Evolutionary conservation across 352 stramenopile species (phyloP).

Genomic region (Globisporangium barbulae): DNA sequence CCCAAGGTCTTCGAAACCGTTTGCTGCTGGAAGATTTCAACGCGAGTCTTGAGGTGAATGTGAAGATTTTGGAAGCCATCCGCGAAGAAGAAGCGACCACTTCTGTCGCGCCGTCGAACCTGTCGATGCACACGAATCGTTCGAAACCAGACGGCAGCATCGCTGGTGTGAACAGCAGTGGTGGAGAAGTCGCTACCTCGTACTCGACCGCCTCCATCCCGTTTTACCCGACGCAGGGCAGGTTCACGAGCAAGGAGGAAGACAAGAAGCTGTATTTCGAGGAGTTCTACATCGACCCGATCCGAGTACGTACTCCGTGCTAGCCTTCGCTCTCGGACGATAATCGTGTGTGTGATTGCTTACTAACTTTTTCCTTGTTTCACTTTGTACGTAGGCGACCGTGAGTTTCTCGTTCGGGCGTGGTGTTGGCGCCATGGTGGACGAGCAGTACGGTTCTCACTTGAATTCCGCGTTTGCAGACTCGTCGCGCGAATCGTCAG

Average conservation of each 20-base stretch:
- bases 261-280: slow-evolving; percentile 89
- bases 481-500: slow-evolving; percentile 31
- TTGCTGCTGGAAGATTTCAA: slow-evolving; percentile 73
- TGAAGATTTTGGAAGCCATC: slow-evolving; percentile 70
- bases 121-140: slow-evolving; percentile 28
- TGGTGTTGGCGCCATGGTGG: slow-evolving; percentile 57
- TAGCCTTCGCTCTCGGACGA: not conserved
- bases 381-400: slow-evolving; percentile 35
- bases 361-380: not conserved
- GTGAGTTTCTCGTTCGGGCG: slow-evolving; percentile 85
- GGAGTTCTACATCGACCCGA: slow-evolving; percentile 85
- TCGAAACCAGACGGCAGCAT: slow-evolving; percentile 20
- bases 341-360: not conserved
- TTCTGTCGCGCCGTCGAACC: slow-evolving; percentile 36
- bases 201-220: slow-evolving; percentile 12
- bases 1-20: slow-evolving; percentile 38
- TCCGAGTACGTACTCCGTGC: slow-evolving; percentile 36
- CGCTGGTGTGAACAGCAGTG: slow-evolving; percentile 17
- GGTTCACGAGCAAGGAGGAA: slow-evolving; percentile 48
- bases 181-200: slow-evolving; percentile 1
- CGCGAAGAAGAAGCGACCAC: slow-evolving; percentile 53
- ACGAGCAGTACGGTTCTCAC: slow-evolving; percentile 43
- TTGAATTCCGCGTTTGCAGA: slow-evolving; percentile 15
- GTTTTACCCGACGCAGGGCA: slow-evolving; percentile 27
- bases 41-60: slow-evolving; percentile 59